Conservation (phyloP, 768 basidiomycete species). For the Lactarius tabidus region DNA sequence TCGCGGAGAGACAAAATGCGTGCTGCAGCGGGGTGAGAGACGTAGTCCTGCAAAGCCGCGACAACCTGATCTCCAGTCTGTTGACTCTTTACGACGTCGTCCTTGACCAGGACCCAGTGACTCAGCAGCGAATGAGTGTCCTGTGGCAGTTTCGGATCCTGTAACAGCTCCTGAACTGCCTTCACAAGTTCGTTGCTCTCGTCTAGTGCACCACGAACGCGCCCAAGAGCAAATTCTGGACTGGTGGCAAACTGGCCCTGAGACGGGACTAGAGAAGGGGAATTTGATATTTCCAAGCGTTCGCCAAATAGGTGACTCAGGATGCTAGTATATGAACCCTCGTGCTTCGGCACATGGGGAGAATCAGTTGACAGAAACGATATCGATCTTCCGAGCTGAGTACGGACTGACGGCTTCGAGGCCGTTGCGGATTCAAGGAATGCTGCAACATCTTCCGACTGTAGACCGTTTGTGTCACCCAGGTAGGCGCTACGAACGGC, state of each 20-base stretch:
- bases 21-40: conserved; percentile 44
- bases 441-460: conserved; percentile 44
- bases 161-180: conserved; percentile 63
- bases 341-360: conserved; percentile 81
- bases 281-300: conserved; percentile 81
- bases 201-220: conserved; percentile 78
- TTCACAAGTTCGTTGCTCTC: conserved; percentile 61
- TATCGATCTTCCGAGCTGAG: conserved; percentile 47
- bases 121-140: conserved; percentile 70
- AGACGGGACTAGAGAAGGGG: conserved; percentile 63
- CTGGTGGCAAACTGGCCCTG: conserved; percentile 76
- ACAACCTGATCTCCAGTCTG: conserved; percentile 56
- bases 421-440: conserved; percentile 45
- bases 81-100: conserved; percentile 61
- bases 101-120: conserved; percentile 78
- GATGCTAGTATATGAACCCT: conserved; percentile 87
- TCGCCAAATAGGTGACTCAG: conserved; percentile 75
- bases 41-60: conserved; percentile 41
- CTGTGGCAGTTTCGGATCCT: conserved; percentile 42
- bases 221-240: conserved; percentile 92
- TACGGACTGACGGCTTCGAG: conserved; percentile 38
- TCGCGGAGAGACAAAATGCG: conserved; percentile 56
- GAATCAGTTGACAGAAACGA: conserved; percentile 31
- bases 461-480: conserved; percentile 43
- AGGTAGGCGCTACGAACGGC: conserved; percentile 60